Evolutionary conservation across 345 rosid genomes (phyloP), one percentile per base, ranked within the genome.

Genomic region (Citrus medica): DNA sequence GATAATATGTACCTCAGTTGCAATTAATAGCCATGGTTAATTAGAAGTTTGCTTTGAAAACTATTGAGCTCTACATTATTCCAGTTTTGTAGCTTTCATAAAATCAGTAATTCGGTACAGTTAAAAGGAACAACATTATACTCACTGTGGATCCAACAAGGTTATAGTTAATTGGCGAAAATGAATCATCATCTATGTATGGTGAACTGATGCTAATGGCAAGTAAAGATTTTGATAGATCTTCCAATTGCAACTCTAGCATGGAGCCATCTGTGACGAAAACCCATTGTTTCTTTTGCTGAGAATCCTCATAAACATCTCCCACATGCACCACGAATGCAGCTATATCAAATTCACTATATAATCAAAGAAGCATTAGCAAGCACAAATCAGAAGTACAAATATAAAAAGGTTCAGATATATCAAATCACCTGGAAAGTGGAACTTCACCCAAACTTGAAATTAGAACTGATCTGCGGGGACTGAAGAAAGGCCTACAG

Each of bases 291-390:
- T 88, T 94, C 93, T 84, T 91, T 78, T 82, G 91, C 66, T 82
- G 82, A 82, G 82, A 86, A 42, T 79, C 82, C 38, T 72, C 79
- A 77, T 84, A 89, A 79, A 83, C 91, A 82, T 94, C 92, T 76
- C 97, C 99, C 79, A 92, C 95, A 65, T 89, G 73, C 82, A 96
- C 85, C 78, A 96, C 89, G 30, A 82, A 81, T 56, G 91, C 97
- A 73, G 91, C 94, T 65, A 88, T 86, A 77, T 94, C 99, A 81
- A 96, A 96, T 85, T 96, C 98, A 82, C 97, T 96, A 88, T 59
- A 79, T 9, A 67, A 53, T 56, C 63, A 42, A 46, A 19, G 67
- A 51, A 62, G 28, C 13, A 42, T 38, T 19, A 70, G 21, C 73
- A 62, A 71, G 73, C 40, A n/a, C 63, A 25, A 75, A 58, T 19